These are phyloP conservation scores for Fusarium sp. DNA, from an alignment of 2,329 filamentous ascomycete genomes.

Conservation along the genomic window DNA sequence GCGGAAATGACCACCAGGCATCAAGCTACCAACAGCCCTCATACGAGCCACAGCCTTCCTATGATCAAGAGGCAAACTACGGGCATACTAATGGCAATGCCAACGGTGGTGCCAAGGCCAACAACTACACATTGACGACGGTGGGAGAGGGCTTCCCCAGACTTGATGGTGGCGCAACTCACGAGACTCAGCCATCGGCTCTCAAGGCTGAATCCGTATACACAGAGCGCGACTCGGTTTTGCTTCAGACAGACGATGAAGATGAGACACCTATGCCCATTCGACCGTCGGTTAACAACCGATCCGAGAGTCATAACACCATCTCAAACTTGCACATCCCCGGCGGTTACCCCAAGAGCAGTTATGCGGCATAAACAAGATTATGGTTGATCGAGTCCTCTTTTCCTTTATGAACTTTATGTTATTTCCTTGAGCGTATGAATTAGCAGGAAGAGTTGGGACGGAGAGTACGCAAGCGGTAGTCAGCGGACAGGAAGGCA, in stretches of 20 bases:
- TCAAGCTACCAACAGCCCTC: slow-evolving; percentile 17
- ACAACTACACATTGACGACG: slow-evolving; percentile 33
- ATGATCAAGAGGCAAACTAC: slow-evolving; percentile 21
- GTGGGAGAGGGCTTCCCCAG: slow-evolving; percentile 43
- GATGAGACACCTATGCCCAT: slow-evolving; percentile 31
- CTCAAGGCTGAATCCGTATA: slow-evolving; percentile 28
- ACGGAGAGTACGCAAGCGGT: slow-evolving; percentile 13
- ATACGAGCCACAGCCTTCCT: slow-evolving; percentile 17
- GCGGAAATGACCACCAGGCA: slow-evolving; percentile 10
- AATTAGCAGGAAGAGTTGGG: slow-evolving; percentile 1
- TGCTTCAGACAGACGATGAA: slow-evolving; percentile 41
- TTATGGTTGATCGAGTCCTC: slow-evolving; percentile 45
- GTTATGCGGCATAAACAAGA: slow-evolving; percentile 57
- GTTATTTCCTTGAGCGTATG: slow-evolving; percentile 17
- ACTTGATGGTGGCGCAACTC: slow-evolving; percentile 21
- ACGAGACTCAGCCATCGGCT: slow-evolving; percentile 14
- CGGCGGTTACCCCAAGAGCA: slow-evolving; percentile 68
- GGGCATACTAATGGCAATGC: slow-evolving; percentile 19
- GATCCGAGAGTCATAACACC: slow-evolving; percentile 61
- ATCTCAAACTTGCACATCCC: slow-evolving; percentile 76
- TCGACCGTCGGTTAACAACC: slow-evolving; percentile 44
- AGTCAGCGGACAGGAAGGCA: slow-evolving; percentile 1
- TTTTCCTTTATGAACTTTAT: slow-evolving; percentile 20
- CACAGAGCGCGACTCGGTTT: slow-evolving; percentile 38
- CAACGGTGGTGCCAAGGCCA: slow-evolving; percentile 24